Evolutionary conservation across 306 rosid species (phyloP).

Genomic region (Neltuma alba): DNA sequence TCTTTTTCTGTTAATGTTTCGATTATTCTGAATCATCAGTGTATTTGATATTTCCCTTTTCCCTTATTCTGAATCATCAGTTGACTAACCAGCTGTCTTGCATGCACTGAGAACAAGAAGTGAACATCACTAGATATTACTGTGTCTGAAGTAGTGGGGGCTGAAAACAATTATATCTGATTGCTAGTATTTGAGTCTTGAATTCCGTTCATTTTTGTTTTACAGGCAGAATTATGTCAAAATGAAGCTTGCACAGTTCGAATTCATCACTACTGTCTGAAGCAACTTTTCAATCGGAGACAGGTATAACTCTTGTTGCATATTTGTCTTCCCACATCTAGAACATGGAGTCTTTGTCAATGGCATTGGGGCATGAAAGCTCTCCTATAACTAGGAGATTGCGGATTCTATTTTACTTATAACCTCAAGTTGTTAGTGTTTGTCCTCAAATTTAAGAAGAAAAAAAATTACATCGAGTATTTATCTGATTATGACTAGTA

Average conservation of each 20-base stretch:
- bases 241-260: constrained; percentile 70
- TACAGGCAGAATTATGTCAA: constrained; percentile 75
- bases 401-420: no score
- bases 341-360: no score
- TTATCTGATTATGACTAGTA: constrained; percentile 23
- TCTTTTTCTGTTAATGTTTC: constrained; percentile 3
- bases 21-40: constrained; percentile 21
- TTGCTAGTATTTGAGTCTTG: constrained; percentile 36
- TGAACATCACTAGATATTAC: background rate
- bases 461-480: no score
- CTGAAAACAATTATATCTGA: background rate
- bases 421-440: no score
- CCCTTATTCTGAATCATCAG: background rate
- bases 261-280: constrained; percentile 77
- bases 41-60: background rate
- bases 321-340: constrained; percentile 4
- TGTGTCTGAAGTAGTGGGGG: background rate
- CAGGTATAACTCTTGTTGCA: constrained; percentile 54
- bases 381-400: no score
- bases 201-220: constrained; percentile 26
- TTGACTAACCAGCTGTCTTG: background rate
- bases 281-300: constrained; percentile 58
- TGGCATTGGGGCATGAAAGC: no score
- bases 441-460: no score
- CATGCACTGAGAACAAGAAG: constrained; percentile 8